Conservation (phyloP, 345 rosid genomes). For the Murraya koenigii region DNA sequence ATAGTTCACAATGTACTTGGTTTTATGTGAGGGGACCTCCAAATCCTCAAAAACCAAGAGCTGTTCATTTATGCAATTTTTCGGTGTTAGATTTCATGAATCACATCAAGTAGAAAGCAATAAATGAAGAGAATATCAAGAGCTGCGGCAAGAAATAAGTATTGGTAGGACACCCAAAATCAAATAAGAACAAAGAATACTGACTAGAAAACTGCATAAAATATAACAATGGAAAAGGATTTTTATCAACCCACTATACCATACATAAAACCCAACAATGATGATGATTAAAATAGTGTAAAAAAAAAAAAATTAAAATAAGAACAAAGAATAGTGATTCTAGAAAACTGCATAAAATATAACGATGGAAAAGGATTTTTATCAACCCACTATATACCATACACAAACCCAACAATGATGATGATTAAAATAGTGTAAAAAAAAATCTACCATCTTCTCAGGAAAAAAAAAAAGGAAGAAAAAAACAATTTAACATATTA, state of each 20-base stretch:
- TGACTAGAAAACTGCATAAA: neutral
- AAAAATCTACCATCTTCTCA: neutral
- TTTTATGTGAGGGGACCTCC: constrained; percentile 79
- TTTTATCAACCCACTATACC: neutral
- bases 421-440: neutral
- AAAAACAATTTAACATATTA: neutral
- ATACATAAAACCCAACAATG: neutral
- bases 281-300: neutral
- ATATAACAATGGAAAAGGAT: neutral
- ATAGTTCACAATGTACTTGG: constrained; percentile 70
- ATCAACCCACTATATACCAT: neutral
- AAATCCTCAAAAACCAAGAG: constrained; percentile 82
- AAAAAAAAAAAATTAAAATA: too few relatives aligned
- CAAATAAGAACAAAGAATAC: neutral
- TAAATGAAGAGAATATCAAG: neutral
- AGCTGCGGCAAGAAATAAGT: neutral
- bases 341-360: neutral
- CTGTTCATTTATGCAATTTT: constrained; percentile 39
- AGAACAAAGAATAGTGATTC: neutral
- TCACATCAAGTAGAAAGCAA: neutral
- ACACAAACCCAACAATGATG: neutral
- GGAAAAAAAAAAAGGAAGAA: neutral
- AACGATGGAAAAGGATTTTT: neutral
- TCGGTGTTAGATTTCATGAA: constrained; percentile 9
- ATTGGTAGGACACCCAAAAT: neutral